Evolutionary conservation across 345 rosid genomes (phyloP).

Genomic region (Psidium guajava): DNA sequence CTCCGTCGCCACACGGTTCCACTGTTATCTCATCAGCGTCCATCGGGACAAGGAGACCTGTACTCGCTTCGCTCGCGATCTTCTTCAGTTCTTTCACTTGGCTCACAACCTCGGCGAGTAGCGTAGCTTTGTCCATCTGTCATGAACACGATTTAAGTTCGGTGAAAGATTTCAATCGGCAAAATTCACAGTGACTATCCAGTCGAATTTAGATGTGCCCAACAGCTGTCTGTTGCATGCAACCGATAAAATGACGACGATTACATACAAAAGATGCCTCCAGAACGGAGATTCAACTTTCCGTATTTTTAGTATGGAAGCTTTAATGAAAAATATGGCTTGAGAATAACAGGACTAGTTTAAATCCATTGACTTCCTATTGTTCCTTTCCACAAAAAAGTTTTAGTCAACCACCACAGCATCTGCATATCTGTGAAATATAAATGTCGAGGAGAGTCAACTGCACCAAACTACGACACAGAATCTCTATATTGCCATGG

Average conservation of each 20-base stretch:
- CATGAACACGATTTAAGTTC: neutral
- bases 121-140: slow-evolving; percentile 73
- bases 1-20: slow-evolving; percentile 9
- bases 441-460: neutral
- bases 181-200: neutral
- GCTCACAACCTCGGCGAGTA: slow-evolving; percentile 52
- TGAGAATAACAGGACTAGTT: neutral
- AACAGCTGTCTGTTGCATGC: neutral
- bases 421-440: neutral
- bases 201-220: neutral
- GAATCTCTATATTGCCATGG: neutral
- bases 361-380: neutral
- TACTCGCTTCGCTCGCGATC: slow-evolving; percentile 29
- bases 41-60: slow-evolving; percentile 38
- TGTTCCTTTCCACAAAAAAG: neutral
- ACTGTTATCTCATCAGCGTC: slow-evolving; percentile 52
- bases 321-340: neutral
- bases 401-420: neutral
- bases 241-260: neutral
- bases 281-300: neutral
- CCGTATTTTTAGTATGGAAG: neutral
- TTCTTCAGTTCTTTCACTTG: slow-evolving; percentile 44
- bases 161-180: neutral
- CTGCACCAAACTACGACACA: neutral
- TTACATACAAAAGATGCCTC: too few relatives aligned